Evolutionary conservation across 1,139 yeast genomes (phyloP), one percentile per base, ranked within the genome.

Genomic region (Saccharomyces pastorianus): DNA sequence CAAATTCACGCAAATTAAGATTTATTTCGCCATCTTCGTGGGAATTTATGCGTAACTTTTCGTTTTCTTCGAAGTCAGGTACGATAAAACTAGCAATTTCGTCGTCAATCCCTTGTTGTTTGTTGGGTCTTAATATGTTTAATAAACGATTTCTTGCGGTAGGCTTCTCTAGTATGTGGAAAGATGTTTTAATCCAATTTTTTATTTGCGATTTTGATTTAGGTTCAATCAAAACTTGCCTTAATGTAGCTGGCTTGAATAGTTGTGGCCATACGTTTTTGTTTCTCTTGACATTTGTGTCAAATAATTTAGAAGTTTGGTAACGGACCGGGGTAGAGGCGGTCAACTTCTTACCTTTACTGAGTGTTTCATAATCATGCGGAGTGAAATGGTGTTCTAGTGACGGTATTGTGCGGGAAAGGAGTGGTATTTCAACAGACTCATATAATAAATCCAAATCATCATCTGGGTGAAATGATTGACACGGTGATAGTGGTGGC

Each of bases 111-210:
- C 56, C 55, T 47, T 60, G 59, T 56, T 61, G 65, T 54, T 62
- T 51, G 3, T 34, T 44, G 17, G 50, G 26, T 20, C 14, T 47
- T 17, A 38, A 56, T 48, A 63, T 64, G 56, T 64, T 68, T 51
- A 63, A 61, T 53, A 76, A 60, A 56, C 66, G 62, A 14, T 66
- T 66, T 53, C 80, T 64, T 51, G 73, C 69, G 0, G 71, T 65
- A 9, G 62, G 61, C 54, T 68, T 72, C 59, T 70, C 73, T 44
- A 83, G 64, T 46, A 73, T 73, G 5, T 62, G 62, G 61, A 83
- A 84, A 0, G 87, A 74, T 27, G 72, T 70, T 1, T 60, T 51
- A 0, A 85, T 61, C 89, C 90, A 84, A 3, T 61, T 57, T 31
- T 68, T 64, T 1, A 83, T 70, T 23, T 48, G 61, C 17, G 54